Evolutionary conservation across 495 filamentous ascomycete species (phyloP), one percentile per base, ranked within the genome.

Genomic region (Apiosordaria backusii): DNA sequence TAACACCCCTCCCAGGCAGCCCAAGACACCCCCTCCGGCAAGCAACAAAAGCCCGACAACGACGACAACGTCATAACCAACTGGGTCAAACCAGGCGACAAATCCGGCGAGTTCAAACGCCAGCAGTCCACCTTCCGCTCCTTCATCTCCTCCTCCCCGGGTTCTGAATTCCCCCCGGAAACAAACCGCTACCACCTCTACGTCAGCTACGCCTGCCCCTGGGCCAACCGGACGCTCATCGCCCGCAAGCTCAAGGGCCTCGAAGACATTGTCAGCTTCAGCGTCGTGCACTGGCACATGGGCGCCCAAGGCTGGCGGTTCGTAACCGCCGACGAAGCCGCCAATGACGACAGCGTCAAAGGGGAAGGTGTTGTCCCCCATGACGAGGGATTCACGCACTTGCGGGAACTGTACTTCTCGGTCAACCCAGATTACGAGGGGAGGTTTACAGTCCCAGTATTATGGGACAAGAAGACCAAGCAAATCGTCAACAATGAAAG

Each of bases 71-170:
- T 45, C 6, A 95, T 97, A 75, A 93, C 92, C 27, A 84, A 93
- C 71, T 97, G 92, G 92, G 92, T 92, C 19, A 79, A 84, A 23
- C 88, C 87, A 45, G 79, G 80, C 64, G 89, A 92, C 77, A 89
- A 85, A 67, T 84, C 86, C 1, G 93, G 93, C 78, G 93, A 97
- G 78, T 97, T 96, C 87, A 96, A 95, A 79, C 89, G 91, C 35
- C 87, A 87, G 71, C 78, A 78, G 64, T 90, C 88, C 52, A 81
- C 83, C 60, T 93, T 92, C 77, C 88, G 90, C 53, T 83, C 86
- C 75, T 89, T 79, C 74, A 88, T 94, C 77, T 90, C 87, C 15
- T 73, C 78, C 6, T 79, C 83, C 65, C 79, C 85, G 7, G 78
- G 74, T 23, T 83, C 89, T 1, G 71, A 82, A 68, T 96, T 91